Conservation (phyloP, 345 rosid species). For the Acer saccharum region DNA sequence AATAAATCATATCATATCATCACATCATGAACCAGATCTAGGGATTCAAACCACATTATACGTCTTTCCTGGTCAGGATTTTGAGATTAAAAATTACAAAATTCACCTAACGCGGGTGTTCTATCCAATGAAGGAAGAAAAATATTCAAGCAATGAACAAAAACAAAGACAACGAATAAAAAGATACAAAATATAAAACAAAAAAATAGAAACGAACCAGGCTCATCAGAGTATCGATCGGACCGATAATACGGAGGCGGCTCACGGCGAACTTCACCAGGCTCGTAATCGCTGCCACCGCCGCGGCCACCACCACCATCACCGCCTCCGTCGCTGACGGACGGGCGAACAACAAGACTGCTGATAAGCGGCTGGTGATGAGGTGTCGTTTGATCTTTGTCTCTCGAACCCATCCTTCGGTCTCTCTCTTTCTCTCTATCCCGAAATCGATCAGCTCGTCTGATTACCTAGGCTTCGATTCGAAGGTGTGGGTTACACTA, state of each 20-base stretch:
- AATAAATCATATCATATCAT: neutral
- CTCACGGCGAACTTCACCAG: slow-evolving; percentile 71
- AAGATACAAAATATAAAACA: neutral
- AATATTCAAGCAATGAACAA: neutral
- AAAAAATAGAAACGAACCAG: slow-evolving; percentile 49
- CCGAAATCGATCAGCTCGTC: neutral
- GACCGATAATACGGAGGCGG: slow-evolving; percentile 54
- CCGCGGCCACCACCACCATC: slow-evolving; percentile 35
- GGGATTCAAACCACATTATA: slow-evolving; percentile 3
- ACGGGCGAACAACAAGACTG: slow-evolving; percentile 82
- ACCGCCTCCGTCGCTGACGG: slow-evolving; percentile 50
- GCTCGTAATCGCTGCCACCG: slow-evolving; percentile 58
- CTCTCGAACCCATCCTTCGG: slow-evolving; percentile 69
- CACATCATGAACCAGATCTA: neutral
- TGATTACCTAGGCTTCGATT: neutral
- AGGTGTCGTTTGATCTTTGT: slow-evolving; percentile 54
- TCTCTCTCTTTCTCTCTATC: slow-evolving; percentile 4
- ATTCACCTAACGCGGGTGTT: neutral
- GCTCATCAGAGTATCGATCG: slow-evolving; percentile 60
- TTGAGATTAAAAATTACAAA: neutral
- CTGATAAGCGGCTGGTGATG: slow-evolving; percentile 80
- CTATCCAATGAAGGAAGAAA: neutral
- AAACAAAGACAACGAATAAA: neutral
- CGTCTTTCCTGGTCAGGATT: neutral
- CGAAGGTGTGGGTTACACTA: neutral